phyloP scores from a whole-genome alignment of 2,329 filamentous ascomycete species.

The Phyllosticta paracitricarpa region DNA sequence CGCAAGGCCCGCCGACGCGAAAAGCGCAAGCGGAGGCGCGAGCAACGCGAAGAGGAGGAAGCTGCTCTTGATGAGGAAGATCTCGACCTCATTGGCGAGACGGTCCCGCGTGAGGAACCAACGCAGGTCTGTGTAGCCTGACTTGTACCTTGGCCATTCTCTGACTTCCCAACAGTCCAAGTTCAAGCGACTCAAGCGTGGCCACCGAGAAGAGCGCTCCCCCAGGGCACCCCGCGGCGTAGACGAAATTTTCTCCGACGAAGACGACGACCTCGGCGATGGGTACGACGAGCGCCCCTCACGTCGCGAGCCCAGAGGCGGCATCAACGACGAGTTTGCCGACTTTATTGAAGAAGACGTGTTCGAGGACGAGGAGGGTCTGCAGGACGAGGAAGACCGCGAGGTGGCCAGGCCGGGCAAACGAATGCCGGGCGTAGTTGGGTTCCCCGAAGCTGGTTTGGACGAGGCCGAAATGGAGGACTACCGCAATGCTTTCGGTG shows the following conservation, averaged over 20 bases:
- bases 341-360: slow-evolving; percentile 81
- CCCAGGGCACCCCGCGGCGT: slow-evolving; percentile 59
- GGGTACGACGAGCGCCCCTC: slow-evolving; percentile 31
- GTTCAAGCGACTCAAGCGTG: slow-evolving; percentile 93
- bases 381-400: slow-evolving; percentile 66
- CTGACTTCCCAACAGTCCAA: slow-evolving; percentile 51
- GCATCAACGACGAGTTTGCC: slow-evolving; percentile 29
- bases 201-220: slow-evolving; percentile 62
- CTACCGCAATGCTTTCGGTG: slow-evolving; percentile 91
- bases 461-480: slow-evolving; percentile 91
- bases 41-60: slow-evolving; percentile 74
- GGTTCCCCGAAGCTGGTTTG: slow-evolving; percentile 70
- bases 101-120: slow-evolving; percentile 2
- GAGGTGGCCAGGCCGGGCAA: slow-evolving; percentile 77
- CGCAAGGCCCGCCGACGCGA: slow-evolving; percentile 49
- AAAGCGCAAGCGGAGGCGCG: slow-evolving; percentile 64
- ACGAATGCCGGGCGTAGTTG: slow-evolving; percentile 54
- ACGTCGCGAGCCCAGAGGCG: slow-evolving; percentile 16
- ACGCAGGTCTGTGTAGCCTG: background rate
- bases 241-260: slow-evolving; percentile 90
- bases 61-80: slow-evolving; percentile 87
- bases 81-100: slow-evolving; percentile 53
- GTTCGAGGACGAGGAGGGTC: slow-evolving; percentile 68
- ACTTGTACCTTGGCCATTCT: background rate
- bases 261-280: slow-evolving; percentile 63